phyloP scores from a whole-genome alignment of 495 filamentous ascomycete genomes.

The Choiromyces venosus region DNA sequence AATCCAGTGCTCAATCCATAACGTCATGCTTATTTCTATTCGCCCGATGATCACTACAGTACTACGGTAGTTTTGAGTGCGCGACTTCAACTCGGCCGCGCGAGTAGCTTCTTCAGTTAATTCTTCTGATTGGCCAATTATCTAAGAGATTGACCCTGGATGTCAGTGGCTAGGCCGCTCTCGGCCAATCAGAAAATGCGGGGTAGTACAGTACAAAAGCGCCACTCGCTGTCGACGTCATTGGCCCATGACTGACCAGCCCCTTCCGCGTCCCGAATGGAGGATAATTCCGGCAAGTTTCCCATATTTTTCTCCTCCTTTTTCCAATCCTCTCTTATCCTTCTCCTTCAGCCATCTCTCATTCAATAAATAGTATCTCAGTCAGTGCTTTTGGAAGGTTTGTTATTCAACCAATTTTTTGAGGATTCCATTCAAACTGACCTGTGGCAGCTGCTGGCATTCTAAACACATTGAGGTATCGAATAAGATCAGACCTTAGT shows the following conservation, averaged over 20 bases:
- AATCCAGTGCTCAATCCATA: too few relatives aligned
- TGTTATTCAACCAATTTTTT: background rate
- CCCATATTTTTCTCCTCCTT: background rate
- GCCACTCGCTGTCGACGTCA: background rate
- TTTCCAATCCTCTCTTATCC: background rate
- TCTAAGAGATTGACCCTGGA: background rate
- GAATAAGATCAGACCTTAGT: background rate
- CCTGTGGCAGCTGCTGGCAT: background rate
- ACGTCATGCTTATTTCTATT: too few relatives aligned
- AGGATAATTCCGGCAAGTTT: background rate
- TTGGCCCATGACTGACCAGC: background rate
- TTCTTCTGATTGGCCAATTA: background rate
- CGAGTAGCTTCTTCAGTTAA: too few relatives aligned
- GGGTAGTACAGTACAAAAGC: background rate
- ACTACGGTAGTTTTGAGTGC: too few relatives aligned
- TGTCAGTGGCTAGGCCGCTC: background rate
- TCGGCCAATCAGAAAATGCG: background rate
- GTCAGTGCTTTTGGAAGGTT: background rate
- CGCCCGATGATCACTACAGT: too few relatives aligned
- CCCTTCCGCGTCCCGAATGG: background rate
- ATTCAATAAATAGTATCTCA: background rate
- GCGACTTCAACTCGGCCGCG: too few relatives aligned
- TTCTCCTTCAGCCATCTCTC: background rate
- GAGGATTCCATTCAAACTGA: background rate
- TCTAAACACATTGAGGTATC: background rate